Percentiles rank a stretch among this genome's conserved stretches.
Evolutionary conservation across 345 rosid genomes (phyloP).

Genomic region (Bruguiera sexangula): DNA sequence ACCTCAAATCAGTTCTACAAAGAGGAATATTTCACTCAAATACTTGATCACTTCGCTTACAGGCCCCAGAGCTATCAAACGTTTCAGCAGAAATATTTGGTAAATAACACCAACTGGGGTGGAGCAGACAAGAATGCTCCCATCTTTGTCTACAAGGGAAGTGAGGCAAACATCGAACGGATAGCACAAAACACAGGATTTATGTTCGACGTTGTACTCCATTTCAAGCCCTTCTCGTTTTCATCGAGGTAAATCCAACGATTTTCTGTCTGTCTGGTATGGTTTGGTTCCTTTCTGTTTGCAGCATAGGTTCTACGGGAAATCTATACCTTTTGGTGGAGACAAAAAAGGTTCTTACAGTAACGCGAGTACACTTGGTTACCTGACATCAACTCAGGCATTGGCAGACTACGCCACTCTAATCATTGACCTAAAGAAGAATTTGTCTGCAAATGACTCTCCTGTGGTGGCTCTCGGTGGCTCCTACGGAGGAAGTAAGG

Average conservation of each 20-base stretch:
- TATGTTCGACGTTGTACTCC: conserved; percentile 49
- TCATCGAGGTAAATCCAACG: conserved; percentile 46
- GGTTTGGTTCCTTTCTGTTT: background rate
- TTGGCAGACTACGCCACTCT: conserved; percentile 57
- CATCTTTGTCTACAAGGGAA: conserved; percentile 58
- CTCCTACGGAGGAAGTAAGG: conserved; percentile 67
- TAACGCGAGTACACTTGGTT: conserved; percentile 48
- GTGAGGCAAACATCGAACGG: conserved; percentile 65
- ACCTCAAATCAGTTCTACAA: conserved; percentile 19
- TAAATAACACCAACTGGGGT: conserved; percentile 49
- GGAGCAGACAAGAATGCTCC: conserved; percentile 43
- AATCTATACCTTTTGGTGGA: conserved; percentile 58
- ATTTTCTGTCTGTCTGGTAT: too few relatives aligned
- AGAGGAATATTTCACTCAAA: conserved; percentile 50
- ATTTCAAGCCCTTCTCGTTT: conserved; percentile 54
- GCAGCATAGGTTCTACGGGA: conserved; percentile 66
- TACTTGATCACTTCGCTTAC: conserved; percentile 61
- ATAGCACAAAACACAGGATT: conserved; percentile 59
- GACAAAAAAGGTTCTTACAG: conserved; percentile 40
- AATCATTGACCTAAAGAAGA: conserved; percentile 48
- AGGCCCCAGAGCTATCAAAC: conserved; percentile 45
- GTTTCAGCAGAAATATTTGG: conserved; percentile 49
- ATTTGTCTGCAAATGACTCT: conserved; percentile 48
- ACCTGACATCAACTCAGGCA: conserved; percentile 51
- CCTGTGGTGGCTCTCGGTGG: conserved; percentile 71